A percentile compares a stretch with the other conserved stretches of the same genome.
Evolutionary conservation across 176 grass and related monocot species (phyloP).

Genomic region (Tillandsia leiboldiana): DNA sequence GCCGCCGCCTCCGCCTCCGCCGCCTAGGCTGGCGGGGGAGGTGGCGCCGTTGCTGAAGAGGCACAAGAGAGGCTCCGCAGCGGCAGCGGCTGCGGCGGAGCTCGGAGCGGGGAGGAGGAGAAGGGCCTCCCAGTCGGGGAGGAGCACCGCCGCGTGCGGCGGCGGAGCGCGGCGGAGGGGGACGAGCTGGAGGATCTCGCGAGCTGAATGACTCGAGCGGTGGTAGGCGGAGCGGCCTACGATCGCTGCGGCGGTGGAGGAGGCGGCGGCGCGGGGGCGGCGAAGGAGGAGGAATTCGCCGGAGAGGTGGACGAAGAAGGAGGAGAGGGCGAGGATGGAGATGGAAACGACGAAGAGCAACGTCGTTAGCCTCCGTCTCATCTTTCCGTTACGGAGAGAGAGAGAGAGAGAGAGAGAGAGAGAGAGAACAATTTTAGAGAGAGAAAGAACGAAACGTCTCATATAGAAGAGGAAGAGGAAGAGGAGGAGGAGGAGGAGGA

Average conservation of each 20-base stretch:
- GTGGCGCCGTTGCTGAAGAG: constrained; percentile 13
- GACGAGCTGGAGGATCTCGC: neutral
- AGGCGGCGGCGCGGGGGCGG: neutral
- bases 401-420: too few species aligned
- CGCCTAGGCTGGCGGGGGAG: constrained; percentile 4
- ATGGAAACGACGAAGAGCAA: neutral
- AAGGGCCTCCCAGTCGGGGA: constrained; percentile 30
- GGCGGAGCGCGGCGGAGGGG: neutral
- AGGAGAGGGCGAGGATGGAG: neutral
- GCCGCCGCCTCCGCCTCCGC: constrained; percentile 2
- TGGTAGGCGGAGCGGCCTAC: neutral
- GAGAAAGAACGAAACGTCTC: constrained; percentile 5
- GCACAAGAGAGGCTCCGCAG: constrained; percentile 8
- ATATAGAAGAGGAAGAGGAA: neutral
- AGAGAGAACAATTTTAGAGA: too few species aligned
- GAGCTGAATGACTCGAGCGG: neutral
- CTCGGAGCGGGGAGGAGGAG: constrained; percentile 12
- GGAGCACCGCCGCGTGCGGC: neutral
- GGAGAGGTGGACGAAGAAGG: neutral
- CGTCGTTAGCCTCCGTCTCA: neutral
- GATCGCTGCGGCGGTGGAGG: neutral
- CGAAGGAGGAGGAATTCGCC: neutral
- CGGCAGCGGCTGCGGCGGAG: neutral
- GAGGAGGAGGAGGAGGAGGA: neutral
- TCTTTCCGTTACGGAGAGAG: neutral